These are phyloP conservation scores for Grosmannia clavigera DNA, from an alignment of 2,329 filamentous ascomycete genomes.

Conservation along the genomic window DNA sequence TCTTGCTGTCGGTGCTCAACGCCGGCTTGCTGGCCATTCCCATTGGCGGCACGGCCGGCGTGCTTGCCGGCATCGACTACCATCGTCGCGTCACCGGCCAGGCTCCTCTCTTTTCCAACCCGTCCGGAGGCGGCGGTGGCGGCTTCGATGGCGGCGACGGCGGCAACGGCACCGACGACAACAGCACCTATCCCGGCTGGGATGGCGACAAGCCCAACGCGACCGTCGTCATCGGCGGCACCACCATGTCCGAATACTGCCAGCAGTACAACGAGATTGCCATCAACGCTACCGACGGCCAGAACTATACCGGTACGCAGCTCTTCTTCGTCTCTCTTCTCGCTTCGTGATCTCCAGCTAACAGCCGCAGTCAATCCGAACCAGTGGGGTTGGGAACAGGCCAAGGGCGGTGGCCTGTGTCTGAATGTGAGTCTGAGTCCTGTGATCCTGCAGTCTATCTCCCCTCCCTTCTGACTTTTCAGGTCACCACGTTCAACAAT, in stretches of 20 bases:
- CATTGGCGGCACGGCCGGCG: constrained; percentile 20
- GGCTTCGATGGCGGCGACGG: constrained; percentile 8
- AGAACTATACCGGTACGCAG: constrained; percentile 33
- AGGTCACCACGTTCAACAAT: constrained; percentile 38
- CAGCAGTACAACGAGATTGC: constrained; percentile 8
- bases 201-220: constrained; percentile 11
- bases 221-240: constrained; percentile 4
- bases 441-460: not conserved
- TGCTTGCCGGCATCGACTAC: constrained; percentile 35
- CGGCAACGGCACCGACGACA: not conserved
- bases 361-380: constrained; percentile 37
- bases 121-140: constrained; percentile 7
- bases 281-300: constrained; percentile 18
- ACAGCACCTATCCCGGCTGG: constrained; percentile 17
- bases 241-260: constrained; percentile 9
- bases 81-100: constrained; percentile 29
- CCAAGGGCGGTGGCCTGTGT: constrained; percentile 29
- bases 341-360: not conserved
- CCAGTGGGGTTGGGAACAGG: constrained; percentile 35
- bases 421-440: constrained; percentile 34
- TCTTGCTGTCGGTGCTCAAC: constrained; percentile 33
- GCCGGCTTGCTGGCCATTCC: constrained; percentile 32
- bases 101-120: constrained; percentile 28
- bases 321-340: not conserved
- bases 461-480: not conserved